Percentiles rank a stretch among this genome's conserved stretches.
Evolutionary conservation across 768 basidiomycete genomes (phyloP).

Genomic region (Dentipellis fragilis): DNA sequence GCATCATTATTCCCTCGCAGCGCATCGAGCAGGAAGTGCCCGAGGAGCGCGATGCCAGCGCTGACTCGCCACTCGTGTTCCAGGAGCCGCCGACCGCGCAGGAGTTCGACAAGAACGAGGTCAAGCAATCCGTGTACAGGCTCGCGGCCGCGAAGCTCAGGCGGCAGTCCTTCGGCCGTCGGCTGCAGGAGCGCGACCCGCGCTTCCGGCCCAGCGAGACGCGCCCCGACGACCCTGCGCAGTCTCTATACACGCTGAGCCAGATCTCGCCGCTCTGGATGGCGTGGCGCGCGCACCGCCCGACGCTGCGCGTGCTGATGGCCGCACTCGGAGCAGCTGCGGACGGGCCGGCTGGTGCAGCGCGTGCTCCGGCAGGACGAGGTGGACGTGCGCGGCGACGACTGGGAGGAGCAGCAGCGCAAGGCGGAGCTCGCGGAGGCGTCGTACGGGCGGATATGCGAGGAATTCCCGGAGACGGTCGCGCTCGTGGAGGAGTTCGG

Average conservation of each 20-base stretch:
- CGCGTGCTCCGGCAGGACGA: slow-evolving; percentile 25
- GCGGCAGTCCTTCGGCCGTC: too few species aligned
- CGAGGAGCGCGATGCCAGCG: slow-evolving; percentile 12
- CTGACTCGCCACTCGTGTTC: slow-evolving; percentile 18
- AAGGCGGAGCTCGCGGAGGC: slow-evolving; percentile 10
- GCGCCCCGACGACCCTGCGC: slow-evolving; percentile 36
- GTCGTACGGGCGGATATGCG: slow-evolving; percentile 36
- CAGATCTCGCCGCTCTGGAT: slow-evolving; percentile 57
- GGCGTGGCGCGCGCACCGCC: slow-evolving; percentile 52
- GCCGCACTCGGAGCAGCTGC: slow-evolving; percentile 37
- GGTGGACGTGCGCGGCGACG: slow-evolving; percentile 7
- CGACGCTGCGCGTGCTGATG: slow-evolving; percentile 37
- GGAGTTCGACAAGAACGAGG: slow-evolving; percentile 3
- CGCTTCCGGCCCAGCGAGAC: not conserved
- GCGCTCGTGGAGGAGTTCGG: slow-evolving; percentile 15
- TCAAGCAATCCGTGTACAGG: not conserved
- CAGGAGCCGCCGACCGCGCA: slow-evolving; percentile 10
- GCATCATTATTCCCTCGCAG: slow-evolving; percentile 58
- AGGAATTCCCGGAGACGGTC: slow-evolving; percentile 39
- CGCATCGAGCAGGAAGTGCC: slow-evolving; percentile 15
- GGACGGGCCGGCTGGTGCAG: slow-evolving; percentile 37
- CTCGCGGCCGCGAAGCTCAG: too few species aligned
- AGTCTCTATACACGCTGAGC: slow-evolving; percentile 49
- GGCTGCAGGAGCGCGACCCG: slow-evolving; percentile 4
- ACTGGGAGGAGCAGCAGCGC: not conserved